Evolutionary conservation across 176 grass and related monocot genomes (phyloP).

Genomic region (Poa pratensis): DNA sequence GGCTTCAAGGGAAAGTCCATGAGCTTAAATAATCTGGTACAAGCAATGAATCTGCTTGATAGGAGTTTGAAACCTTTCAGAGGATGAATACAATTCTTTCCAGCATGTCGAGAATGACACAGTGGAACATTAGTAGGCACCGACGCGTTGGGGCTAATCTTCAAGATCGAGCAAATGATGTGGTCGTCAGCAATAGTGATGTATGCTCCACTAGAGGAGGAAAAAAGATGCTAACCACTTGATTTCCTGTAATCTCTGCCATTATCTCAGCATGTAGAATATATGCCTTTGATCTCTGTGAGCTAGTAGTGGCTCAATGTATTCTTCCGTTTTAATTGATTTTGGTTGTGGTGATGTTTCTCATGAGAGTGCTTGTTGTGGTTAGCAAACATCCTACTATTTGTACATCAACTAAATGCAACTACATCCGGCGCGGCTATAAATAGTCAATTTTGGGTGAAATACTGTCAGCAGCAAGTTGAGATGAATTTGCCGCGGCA

Average conservation of each 20-base stretch:
- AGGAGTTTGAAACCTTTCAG: background rate
- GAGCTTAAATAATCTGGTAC: background rate
- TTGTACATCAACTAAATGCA: background rate
- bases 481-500: background rate
- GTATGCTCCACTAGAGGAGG: constrained; percentile 6
- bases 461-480: background rate
- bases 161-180: background rate
- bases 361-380: background rate
- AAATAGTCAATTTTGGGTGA: background rate
- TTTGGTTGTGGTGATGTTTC: background rate
- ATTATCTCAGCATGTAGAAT: background rate
- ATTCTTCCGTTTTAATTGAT: background rate
- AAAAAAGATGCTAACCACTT: background rate
- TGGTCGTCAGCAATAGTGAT: background rate
- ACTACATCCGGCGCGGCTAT: background rate
- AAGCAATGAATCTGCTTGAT: background rate
- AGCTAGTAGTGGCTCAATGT: background rate
- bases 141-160: background rate
- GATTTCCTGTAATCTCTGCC: constrained; percentile 11
- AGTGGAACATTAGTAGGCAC: background rate
- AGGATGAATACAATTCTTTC: background rate
- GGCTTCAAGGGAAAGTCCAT: constrained; percentile 3
- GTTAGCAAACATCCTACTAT: background rate
- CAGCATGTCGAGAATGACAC: background rate
- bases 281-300: background rate